Conservation (phyloP, 2,329 filamentous ascomycete genomes). For the Epichloe coenophiala region DNA sequence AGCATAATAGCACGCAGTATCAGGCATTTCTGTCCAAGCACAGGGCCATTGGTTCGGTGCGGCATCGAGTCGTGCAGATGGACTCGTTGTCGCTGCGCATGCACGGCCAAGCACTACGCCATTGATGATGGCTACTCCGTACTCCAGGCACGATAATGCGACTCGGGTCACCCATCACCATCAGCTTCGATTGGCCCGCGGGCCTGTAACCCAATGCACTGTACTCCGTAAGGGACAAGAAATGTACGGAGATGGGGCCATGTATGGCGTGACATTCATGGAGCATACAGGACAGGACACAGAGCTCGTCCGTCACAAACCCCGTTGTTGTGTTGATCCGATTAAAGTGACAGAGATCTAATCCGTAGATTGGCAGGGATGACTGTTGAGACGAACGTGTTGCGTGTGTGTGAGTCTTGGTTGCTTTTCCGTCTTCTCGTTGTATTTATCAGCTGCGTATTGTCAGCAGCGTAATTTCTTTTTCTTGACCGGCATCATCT, state of each 20-base stretch:
- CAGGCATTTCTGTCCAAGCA: neutral
- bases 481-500: neutral
- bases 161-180: neutral
- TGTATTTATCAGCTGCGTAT: neutral
- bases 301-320: too few relatives aligned
- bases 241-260: too few relatives aligned
- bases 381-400: neutral
- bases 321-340: too few relatives aligned
- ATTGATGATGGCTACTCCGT: too few relatives aligned
- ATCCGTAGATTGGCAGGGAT: neutral
- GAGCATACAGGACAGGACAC: too few relatives aligned
- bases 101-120: too few relatives aligned
- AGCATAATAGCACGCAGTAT: neutral
- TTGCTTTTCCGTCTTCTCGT: neutral
- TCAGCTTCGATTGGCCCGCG: neutral
- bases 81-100: neutral
- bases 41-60: too few relatives aligned
- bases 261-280: too few relatives aligned
- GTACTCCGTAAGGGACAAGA: too few relatives aligned
- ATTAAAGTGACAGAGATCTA: neutral
- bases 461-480: neutral
- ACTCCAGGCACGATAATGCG: neutral
- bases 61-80: neutral
- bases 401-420: neutral
- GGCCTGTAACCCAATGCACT: too few relatives aligned